phyloP scores from a whole-genome alignment of 148 eudicot genomes.

The Chenopodium suecicum region DNA sequence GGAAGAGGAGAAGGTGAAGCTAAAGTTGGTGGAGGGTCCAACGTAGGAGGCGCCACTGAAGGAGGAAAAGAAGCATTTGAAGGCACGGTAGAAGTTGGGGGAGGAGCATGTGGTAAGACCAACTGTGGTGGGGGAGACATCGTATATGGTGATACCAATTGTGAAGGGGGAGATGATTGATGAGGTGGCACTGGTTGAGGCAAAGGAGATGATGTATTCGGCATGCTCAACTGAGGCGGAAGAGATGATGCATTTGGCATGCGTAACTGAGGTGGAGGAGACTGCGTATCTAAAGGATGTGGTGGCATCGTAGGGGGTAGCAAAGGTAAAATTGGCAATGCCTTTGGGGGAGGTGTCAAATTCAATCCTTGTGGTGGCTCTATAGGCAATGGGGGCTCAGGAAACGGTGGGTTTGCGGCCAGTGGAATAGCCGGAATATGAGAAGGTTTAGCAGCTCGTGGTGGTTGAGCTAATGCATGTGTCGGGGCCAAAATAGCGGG shows the following conservation, averaged over 20 bases:
- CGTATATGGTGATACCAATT: neutral
- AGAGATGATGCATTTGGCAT: conserved; percentile 17
- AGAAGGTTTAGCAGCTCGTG: conserved; percentile 18
- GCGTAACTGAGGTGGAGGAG: conserved; percentile 4
- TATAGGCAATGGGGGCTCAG: conserved; percentile 14
- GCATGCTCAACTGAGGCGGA: neutral
- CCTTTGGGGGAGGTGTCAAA: conserved; percentile 3
- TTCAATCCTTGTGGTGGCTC: conserved; percentile 20
- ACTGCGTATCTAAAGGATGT: conserved; percentile 11
- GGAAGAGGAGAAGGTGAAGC: conserved; percentile 18
- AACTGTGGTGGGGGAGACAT: conserved; percentile 21
- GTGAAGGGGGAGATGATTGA: conserved; percentile 9
- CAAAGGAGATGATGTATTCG: conserved; percentile 14
- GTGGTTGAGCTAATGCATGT: conserved; percentile 16
- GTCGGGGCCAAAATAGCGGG: neutral
- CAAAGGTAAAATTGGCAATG: conserved; percentile 8
- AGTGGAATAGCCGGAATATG: conserved; percentile 23
- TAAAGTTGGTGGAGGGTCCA: conserved; percentile 16
- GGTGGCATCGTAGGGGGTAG: conserved; percentile 11
- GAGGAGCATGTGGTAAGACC: conserved; percentile 14
- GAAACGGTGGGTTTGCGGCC: conserved; percentile 23
- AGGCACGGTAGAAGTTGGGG: conserved; percentile 14
- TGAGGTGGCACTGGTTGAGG: conserved; percentile 19
- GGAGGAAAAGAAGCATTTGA: conserved; percentile 26
- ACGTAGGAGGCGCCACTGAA: conserved; percentile 14